Percentiles rank a stretch among this genome's conserved stretches.
These are phyloP conservation scores for Ampelomyces quisqualis DNA, from an alignment of 2,329 filamentous ascomycete species.

Conservation along the genomic window DNA sequence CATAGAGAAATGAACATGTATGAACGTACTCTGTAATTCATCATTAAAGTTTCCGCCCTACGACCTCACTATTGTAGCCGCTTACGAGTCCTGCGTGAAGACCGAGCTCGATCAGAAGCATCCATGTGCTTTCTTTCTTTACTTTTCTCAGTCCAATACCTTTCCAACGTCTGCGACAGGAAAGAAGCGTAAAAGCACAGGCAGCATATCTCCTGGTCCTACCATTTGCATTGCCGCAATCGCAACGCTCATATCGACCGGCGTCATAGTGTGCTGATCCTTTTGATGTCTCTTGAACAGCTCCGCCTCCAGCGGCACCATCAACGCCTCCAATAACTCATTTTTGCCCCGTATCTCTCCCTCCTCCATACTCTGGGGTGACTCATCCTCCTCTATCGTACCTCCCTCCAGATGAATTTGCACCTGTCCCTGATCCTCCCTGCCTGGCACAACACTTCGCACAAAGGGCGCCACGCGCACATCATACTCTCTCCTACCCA, in stretches of 20 bases:
- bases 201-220: constrained; percentile 11
- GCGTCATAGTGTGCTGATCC: constrained; percentile 5
- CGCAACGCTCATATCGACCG: constrained; percentile 12
- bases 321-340: constrained; percentile 12
- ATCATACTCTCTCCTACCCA: constrained; percentile 10
- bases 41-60: not conserved
- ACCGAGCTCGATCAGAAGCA: not conserved
- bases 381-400: not conserved
- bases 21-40: not conserved
- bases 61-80: no score
- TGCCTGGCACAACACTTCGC: constrained; percentile 15
- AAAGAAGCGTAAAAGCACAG: constrained; percentile 13
- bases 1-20: not conserved
- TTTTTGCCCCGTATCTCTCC: constrained; percentile 1
- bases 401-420: not conserved
- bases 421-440: constrained; percentile 8
- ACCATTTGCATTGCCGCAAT: constrained; percentile 9
- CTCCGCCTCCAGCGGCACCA: constrained; percentile 1
- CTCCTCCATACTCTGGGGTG: not conserved
- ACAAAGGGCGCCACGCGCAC: constrained; percentile 16
- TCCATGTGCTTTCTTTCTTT: not conserved
- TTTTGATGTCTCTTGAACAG: not conserved
- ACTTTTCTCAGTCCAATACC: no score
- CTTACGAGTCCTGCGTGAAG: no score
- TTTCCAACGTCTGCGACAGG: not conserved